Percentiles rank a stretch among this genome's conserved stretches.
Evolutionary conservation across 2,329 filamentous ascomycete genomes (phyloP).

Genomic region (Elsinoe ampelina): DNA sequence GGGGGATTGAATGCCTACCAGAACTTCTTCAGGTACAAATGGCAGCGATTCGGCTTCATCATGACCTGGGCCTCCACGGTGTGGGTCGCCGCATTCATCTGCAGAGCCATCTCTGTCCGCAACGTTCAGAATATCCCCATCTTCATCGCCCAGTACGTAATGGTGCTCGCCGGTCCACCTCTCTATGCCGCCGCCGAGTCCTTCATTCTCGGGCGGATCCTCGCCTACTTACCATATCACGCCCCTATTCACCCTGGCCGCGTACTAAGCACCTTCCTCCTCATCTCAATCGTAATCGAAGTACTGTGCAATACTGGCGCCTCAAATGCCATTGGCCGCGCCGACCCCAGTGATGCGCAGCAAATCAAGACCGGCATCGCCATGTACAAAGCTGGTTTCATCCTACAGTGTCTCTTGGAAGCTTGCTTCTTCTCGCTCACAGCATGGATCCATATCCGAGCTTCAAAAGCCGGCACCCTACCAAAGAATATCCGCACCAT

Average conservation of each 20-base stretch:
- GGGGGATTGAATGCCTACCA: constrained; percentile 45
- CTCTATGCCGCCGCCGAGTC: constrained; percentile 53
- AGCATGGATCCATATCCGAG: constrained; percentile 33
- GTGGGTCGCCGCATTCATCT: constrained; percentile 43
- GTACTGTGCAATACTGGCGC: constrained; percentile 45
- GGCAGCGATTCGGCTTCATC: constrained; percentile 21
- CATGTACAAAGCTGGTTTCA: constrained; percentile 42
- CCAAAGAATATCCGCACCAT: constrained; percentile 36
- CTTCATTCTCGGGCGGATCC: constrained; percentile 49
- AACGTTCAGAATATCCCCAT: constrained; percentile 37
- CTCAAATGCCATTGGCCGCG: constrained; percentile 34
- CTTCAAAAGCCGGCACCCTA: constrained; percentile 30
- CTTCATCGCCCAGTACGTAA: constrained; percentile 33
- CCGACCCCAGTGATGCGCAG: constrained; percentile 20
- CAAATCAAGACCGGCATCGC: constrained; percentile 35
- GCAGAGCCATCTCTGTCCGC: constrained; percentile 45
- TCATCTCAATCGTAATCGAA: constrained; percentile 43
- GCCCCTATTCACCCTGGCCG: constrained; percentile 49
- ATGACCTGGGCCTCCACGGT: constrained; percentile 22
- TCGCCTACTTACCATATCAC: constrained; percentile 53
- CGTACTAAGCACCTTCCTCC: constrained; percentile 50
- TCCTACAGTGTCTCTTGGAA: constrained; percentile 44
- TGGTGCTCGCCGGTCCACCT: constrained; percentile 42
- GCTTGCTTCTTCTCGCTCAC: constrained; percentile 40
- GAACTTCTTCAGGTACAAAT: constrained; percentile 30